Evolutionary conservation across 768 basidiomycete genomes (phyloP).

Genomic region (Lactarius quietus): DNA sequence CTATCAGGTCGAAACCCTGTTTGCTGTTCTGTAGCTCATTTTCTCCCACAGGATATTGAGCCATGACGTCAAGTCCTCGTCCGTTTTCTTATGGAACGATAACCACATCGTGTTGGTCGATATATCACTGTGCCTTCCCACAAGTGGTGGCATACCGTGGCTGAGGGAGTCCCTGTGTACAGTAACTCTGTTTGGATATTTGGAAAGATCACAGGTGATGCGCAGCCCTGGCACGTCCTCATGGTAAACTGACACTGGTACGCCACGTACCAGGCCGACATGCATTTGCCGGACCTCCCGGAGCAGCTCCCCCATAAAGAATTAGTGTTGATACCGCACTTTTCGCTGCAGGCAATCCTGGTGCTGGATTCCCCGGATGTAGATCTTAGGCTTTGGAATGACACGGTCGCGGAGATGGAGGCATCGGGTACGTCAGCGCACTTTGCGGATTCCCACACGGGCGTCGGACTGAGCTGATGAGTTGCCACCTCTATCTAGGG

Average conservation of each 20-base stretch:
- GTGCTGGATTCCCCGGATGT: constrained; percentile 25
- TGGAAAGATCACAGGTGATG: constrained; percentile 20
- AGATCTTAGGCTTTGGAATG: constrained; percentile 23
- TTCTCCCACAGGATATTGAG: constrained; percentile 18
- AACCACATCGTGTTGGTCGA: constrained; percentile 16
- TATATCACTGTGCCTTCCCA: constrained; percentile 24
- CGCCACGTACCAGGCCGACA: constrained; percentile 12
- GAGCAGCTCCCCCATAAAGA: constrained; percentile 13
- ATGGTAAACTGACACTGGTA: background rate
- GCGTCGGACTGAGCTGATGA: constrained; percentile 2
- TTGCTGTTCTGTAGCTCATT: background rate
- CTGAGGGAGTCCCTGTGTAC: constrained; percentile 19
- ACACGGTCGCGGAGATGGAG: constrained; percentile 26
- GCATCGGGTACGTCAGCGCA: constrained; percentile 15
- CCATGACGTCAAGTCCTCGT: constrained; percentile 22
- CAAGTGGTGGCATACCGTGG: constrained; percentile 19
- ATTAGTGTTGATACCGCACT: constrained; percentile 9
- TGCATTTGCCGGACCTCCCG: constrained; percentile 1
- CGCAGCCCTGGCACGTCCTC: background rate
- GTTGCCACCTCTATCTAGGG: constrained; percentile 6
- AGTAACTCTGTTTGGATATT: constrained; percentile 25
- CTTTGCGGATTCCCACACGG: background rate
- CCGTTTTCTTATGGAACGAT: constrained; percentile 23
- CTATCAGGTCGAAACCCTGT: background rate
- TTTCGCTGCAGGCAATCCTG: constrained; percentile 26